A percentile compares a stretch with the other conserved stretches of the same genome.
phyloP scores from a whole-genome alignment of 148 eudicot species.

The Diospyros lotus region DNA sequence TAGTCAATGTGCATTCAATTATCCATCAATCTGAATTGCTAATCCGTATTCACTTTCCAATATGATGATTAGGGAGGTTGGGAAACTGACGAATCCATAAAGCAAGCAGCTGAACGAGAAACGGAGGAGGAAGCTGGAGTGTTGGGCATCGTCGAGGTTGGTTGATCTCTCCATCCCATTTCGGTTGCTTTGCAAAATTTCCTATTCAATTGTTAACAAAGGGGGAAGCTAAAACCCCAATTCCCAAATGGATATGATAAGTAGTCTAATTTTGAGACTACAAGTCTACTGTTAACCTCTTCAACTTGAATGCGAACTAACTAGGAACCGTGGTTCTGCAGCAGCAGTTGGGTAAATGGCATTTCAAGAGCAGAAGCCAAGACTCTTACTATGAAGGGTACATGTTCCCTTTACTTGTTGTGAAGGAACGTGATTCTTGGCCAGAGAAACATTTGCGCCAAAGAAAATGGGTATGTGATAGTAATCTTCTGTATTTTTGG shows the following conservation, averaged over 20 bases:
- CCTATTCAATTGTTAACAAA: background rate
- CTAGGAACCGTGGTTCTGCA: background rate
- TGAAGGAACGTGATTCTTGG: slow-evolving; percentile 55
- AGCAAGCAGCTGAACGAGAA: slow-evolving; percentile 58
- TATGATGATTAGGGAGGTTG: slow-evolving; percentile 51
- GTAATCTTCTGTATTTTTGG: background rate
- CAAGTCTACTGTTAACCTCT: too few relatives aligned
- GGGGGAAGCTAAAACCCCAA: too few relatives aligned
- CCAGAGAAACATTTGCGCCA: slow-evolving; percentile 43
- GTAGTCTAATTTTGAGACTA: too few relatives aligned
- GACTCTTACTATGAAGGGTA: slow-evolving; percentile 38
- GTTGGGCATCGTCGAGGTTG: slow-evolving; percentile 44
- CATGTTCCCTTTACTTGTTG: slow-evolving; percentile 57
- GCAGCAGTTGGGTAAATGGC: slow-evolving; percentile 42
- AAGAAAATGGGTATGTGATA: slow-evolving; percentile 46
- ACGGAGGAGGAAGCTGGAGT: slow-evolving; percentile 73
- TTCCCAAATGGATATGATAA: too few relatives aligned
- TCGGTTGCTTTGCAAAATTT: background rate
- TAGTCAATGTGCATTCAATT: background rate
- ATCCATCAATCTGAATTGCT: background rate
- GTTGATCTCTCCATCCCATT: background rate
- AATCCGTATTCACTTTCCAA: background rate
- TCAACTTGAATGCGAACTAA: background rate
- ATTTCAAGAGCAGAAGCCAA: slow-evolving; percentile 42
- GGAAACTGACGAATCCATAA: slow-evolving; percentile 59